Evolutionary conservation across 805 yeast species (phyloP).

Genomic region (Suhomyces vadensis): DNA sequence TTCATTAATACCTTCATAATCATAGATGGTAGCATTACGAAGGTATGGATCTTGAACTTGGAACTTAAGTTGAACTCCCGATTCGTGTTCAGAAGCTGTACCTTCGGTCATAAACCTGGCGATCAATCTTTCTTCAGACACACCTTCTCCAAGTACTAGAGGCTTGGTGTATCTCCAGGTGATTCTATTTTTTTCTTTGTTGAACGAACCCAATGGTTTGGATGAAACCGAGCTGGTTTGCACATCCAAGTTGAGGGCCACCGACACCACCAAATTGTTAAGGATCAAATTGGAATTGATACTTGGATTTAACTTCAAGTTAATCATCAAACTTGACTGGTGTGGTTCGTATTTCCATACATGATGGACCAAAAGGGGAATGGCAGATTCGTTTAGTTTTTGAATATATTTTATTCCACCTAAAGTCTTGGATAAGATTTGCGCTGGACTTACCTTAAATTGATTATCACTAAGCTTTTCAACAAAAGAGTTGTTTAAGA

Average conservation of each 20-base stretch:
- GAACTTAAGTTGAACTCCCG: conserved; percentile 73
- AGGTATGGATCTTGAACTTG: conserved; percentile 47
- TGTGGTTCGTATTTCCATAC: conserved; percentile 86
- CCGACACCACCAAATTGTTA: conserved; percentile 62
- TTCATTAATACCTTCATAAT: conserved; percentile 25
- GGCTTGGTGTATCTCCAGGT: conserved; percentile 71
- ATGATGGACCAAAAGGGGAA: conserved; percentile 75
- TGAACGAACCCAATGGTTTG: conserved; percentile 90
- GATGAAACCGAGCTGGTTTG: conserved; percentile 74
- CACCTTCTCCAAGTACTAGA: conserved; percentile 32
- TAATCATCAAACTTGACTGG: conserved; percentile 83
- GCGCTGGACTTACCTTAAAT: conserved; percentile 48
- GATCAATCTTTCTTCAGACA: conserved; percentile 64
- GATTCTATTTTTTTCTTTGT: conserved; percentile 79
- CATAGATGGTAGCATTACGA: conserved; percentile 41
- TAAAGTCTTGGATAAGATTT: conserved; percentile 61
- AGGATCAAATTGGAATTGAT: conserved; percentile 42
- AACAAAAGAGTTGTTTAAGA: conserved; percentile 41
- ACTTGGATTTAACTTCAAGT: conserved; percentile 57
- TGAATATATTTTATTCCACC: conserved; percentile 80
- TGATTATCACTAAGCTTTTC: conserved; percentile 26
- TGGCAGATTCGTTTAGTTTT: conserved; percentile 41
- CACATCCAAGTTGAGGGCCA: conserved; percentile 58
- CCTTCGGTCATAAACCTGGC: conserved; percentile 85
- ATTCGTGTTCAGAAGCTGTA: conserved; percentile 65